Conservation (phyloP, 1,284 basidiomycete species). For the Leccinum angustisporum region DNA sequence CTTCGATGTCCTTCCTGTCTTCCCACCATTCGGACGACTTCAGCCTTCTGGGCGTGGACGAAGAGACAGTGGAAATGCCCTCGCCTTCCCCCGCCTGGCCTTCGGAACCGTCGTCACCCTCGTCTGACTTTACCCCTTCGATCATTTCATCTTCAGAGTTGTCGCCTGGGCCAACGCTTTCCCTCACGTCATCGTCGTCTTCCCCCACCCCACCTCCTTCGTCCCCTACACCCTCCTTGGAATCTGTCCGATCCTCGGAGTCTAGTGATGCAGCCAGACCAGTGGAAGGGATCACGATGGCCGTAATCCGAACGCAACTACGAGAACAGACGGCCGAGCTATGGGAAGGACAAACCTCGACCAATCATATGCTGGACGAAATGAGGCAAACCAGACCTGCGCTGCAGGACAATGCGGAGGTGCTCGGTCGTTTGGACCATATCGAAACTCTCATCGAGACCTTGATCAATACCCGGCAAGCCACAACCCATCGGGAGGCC, state of each 20-base stretch:
- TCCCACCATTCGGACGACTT: constrained; percentile 76
- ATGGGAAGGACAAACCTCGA: constrained; percentile 55
- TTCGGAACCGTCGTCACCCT: constrained; percentile 35
- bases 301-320: constrained; percentile 46
- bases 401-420: constrained; percentile 36
- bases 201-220: constrained; percentile 35
- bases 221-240: constrained; percentile 34
- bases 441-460: constrained; percentile 47
- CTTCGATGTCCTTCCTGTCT: constrained; percentile 61
- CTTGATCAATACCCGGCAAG: constrained; percentile 11
- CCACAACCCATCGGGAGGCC: constrained; percentile 3
- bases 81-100: constrained; percentile 31
- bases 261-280: constrained; percentile 48
- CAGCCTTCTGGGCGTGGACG: constrained; percentile 40
- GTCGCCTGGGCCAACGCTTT: constrained; percentile 34
- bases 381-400: constrained; percentile 32
- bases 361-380: constrained; percentile 51
- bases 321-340: constrained; percentile 52
- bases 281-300: constrained; percentile 32
- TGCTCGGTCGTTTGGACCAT: constrained; percentile 37
- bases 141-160: constrained; percentile 33
- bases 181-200: constrained; percentile 33
- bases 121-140: constrained; percentile 34
- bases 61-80: constrained; percentile 29
- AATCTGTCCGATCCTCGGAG: constrained; percentile 31